Base-by-base conservation (phyloP, 495 filamentous ascomycete species). In the Penicillium alfredii region DNA sequence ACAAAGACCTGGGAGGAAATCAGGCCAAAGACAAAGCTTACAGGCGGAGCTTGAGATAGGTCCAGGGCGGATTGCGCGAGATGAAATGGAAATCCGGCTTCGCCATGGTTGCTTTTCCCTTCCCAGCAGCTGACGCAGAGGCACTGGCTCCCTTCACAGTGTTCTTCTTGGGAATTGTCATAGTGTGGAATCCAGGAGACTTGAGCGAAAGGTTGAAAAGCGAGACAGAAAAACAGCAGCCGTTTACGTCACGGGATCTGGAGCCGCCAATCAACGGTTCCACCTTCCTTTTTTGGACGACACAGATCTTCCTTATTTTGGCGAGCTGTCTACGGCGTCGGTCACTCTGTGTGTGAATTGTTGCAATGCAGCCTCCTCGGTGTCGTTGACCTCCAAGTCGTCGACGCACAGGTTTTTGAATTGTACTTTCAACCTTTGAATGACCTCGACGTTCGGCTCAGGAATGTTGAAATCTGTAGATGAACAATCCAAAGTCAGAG, bases 61-160 rank as follows among this genome's bases (percentile, higher is more conserved):
- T 73, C 63, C 68, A 71, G 30, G 60, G 64, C n/a, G 65, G 65
- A 47, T 64, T 66, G 33, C 66, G 68, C 42, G 69, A 56, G 10
- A 64, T 68, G 53, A 71, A 64, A 29, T 50, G 44, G 22, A 44
- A 42, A 21, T 46, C 49, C 31, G 49, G n/a, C 13, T 30, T 32
- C 13, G 49, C 30, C 14, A 51, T 44, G 14, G 46, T 16, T 16
- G 51, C 44, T 54, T 68, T 70, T 30, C 56, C 51, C 27, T 66
- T 66, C 4, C 31, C 13, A 7, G 53, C 26, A n/a, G 30, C 30
- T 23, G 42, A 38, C 8, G 42, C 17, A 8, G 44, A 17, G 8
- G 30, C 0, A 4, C 28, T 30, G 39, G 24, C 15, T 30, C 10
- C 8, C 25, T 28, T 4, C 31, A 10, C 26, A 33, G 19, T 10